A percentile compares a stretch with the other conserved stretches of the same genome.
Conservation (phyloP, 2,329 filamentous ascomycete species). For the Venturia pyrina region DNA sequence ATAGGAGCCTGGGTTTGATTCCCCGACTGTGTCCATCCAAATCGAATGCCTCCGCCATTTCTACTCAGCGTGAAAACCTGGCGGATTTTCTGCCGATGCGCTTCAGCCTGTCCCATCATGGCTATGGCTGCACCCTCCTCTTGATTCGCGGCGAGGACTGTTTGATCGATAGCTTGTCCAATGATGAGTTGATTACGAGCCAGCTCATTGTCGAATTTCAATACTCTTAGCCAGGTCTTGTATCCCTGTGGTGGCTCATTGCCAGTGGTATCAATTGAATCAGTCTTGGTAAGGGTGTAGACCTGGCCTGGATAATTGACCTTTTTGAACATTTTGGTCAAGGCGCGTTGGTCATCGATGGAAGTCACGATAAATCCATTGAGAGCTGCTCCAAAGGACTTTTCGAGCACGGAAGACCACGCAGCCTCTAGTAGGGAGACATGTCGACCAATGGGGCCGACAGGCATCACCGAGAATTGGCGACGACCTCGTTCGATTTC, state of each 20-base stretch:
- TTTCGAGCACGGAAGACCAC: constrained; percentile 79
- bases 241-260: constrained; percentile 61
- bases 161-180: constrained; percentile 71
- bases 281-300: background rate
- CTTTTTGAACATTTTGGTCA: constrained; percentile 54
- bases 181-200: constrained; percentile 79
- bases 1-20: constrained; percentile 32
- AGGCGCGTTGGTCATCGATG: constrained; percentile 61
- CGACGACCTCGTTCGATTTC: constrained; percentile 59
- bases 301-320: background rate
- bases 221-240: constrained; percentile 67
- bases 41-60: constrained; percentile 46
- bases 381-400: constrained; percentile 57
- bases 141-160: constrained; percentile 56
- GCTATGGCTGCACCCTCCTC: constrained; percentile 27
- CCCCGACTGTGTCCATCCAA: constrained; percentile 39
- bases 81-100: constrained; percentile 30
- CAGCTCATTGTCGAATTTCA: constrained; percentile 69
- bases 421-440: constrained; percentile 66
- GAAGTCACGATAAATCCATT: constrained; percentile 73
- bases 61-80: constrained; percentile 38
- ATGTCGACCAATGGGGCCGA: constrained; percentile 75
- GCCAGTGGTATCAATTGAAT: background rate
- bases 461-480: constrained; percentile 56
- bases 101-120: constrained; percentile 36